A percentile compares a stretch with the other conserved stretches of the same genome.
Evolutionary conservation across 2,329 filamentous ascomycete genomes (phyloP).

Genomic region (Aspergillus neoniger): DNA sequence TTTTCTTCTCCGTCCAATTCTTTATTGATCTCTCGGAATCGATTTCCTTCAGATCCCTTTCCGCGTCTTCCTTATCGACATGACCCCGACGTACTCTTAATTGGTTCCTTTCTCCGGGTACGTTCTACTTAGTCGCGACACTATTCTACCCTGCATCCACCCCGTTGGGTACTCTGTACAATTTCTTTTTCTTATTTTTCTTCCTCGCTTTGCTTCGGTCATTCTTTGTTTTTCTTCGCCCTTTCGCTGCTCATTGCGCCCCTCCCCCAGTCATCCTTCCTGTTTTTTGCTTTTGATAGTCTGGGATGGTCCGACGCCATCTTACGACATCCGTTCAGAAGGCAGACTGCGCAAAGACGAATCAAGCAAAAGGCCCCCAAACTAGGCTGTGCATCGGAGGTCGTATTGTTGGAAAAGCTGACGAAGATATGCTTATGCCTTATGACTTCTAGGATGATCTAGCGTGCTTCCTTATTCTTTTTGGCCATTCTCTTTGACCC

Average conservation of each 20-base stretch:
- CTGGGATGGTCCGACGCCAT: constrained; percentile 4
- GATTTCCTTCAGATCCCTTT: background rate
- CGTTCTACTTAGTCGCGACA: constrained; percentile 12
- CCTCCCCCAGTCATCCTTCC: background rate
- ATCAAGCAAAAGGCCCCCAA: constrained; percentile 8
- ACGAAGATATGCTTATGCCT: constrained; percentile 7
- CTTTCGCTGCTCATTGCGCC: too few relatives aligned
- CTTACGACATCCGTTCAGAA: constrained; percentile 7
- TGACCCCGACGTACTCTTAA: constrained; percentile 15
- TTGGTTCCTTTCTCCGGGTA: constrained; percentile 24
- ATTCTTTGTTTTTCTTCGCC: background rate
- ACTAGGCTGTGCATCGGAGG: constrained; percentile 11
- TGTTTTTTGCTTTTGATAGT: background rate
- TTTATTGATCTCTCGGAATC: constrained; percentile 6
- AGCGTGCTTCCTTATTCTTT: background rate
- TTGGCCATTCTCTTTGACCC: background rate
- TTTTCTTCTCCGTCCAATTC: constrained; percentile 1
- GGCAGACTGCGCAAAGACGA: background rate
- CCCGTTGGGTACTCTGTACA: background rate
- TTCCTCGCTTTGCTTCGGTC: constrained; percentile 6
- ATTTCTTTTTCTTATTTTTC: constrained; percentile 10
- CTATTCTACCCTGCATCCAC: constrained; percentile 13
- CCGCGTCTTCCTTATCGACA: constrained; percentile 4
- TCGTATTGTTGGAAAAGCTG: constrained; percentile 11
- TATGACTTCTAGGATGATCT: constrained; percentile 12